Evolutionary conservation across 2,329 filamentous ascomycete species (phyloP).

Genomic region (Dothideomycetes sp.): DNA sequence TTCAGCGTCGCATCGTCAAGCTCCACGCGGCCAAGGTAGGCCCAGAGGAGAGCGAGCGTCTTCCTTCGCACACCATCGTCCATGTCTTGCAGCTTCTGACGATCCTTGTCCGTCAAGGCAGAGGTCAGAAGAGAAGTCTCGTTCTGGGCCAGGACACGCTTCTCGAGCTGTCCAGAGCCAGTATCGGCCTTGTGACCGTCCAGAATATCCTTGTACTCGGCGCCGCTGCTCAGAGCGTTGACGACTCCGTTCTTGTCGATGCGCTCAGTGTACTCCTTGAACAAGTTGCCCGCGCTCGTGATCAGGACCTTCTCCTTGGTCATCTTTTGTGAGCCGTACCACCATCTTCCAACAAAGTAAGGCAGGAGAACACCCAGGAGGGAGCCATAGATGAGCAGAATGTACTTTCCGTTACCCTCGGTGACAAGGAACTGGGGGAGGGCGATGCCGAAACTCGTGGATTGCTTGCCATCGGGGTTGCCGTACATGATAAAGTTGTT

Average conservation of each 20-base stretch:
- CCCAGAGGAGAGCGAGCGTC: conserved; percentile 83
- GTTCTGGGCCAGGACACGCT: conserved; percentile 58
- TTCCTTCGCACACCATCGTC: conserved; percentile 76
- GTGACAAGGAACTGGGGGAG: conserved; percentile 86
- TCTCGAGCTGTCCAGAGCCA: conserved; percentile 74
- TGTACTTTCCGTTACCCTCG: conserved; percentile 91
- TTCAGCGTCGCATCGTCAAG: conserved; percentile 68
- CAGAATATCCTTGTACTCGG: conserved; percentile 70
- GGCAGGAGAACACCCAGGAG: conserved; percentile 84
- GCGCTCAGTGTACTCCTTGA: conserved; percentile 81
- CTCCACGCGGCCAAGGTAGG: conserved; percentile 81
- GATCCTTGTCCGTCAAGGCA: conserved; percentile 62
- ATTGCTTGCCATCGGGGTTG: conserved; percentile 96
- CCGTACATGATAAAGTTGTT: conserved; percentile 96
- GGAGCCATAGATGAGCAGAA: conserved; percentile 77
- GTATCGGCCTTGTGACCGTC: conserved; percentile 69
- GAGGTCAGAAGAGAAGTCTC: conserved; percentile 40
- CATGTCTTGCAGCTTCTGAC: conserved; percentile 63
- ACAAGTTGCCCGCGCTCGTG: conserved; percentile 87
- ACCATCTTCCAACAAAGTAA: conserved; percentile 92
- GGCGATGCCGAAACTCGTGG: conserved; percentile 94
- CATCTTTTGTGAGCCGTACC: conserved; percentile 89
- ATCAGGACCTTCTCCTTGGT: conserved; percentile 91
- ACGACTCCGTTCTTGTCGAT: conserved; percentile 73
- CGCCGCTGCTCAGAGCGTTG: conserved; percentile 68